A percentile compares a stretch with the other conserved stretches of the same genome.
Evolutionary conservation across 257 asterid species (phyloP).

Genomic region (Salvia splendens): DNA sequence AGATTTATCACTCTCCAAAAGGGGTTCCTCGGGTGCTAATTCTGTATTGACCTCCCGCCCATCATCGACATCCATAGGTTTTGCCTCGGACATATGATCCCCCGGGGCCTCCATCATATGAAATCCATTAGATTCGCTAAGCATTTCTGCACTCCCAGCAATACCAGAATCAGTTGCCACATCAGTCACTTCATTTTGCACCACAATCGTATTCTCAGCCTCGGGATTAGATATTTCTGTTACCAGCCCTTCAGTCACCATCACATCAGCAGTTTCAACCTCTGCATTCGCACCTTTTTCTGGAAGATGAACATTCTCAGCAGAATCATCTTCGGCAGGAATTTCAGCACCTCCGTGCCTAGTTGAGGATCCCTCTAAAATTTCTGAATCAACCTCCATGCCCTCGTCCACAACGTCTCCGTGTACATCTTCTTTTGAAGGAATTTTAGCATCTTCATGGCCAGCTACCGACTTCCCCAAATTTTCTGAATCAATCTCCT

Average conservation of each 20-base stretch:
- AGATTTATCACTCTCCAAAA: conserved; percentile 41
- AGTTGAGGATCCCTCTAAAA: conserved; percentile 28
- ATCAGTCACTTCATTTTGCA: conserved; percentile 26
- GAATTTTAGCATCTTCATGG: conserved; percentile 28
- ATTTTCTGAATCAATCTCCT: conserved; percentile 27
- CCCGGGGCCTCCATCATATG: conserved; percentile 36
- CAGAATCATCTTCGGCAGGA: conserved; percentile 23
- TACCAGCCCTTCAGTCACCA: conserved; percentile 29
- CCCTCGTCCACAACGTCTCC: conserved; percentile 40
- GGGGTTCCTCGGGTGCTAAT: conserved; percentile 40
- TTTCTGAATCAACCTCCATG: conserved; percentile 31
- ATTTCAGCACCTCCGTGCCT: conserved; percentile 27
- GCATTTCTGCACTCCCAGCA: conserved; percentile 26
- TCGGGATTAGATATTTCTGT: conserved; percentile 24
- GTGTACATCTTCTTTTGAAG: conserved; percentile 22
- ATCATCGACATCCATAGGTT: conserved; percentile 33
- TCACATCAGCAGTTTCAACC: conserved; percentile 30
- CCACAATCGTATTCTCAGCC: conserved; percentile 24
- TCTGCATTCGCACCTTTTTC: conserved; percentile 25
- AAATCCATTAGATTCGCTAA: conserved; percentile 33
- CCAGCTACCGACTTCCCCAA: conserved; percentile 30
- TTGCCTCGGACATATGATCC: conserved; percentile 43
- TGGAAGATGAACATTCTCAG: conserved; percentile 25
- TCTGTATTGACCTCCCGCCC: conserved; percentile 34
- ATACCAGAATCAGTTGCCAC: conserved; percentile 30